Evolutionary conservation across 441 rosid species (phyloP).

Genomic region (Adansonia gregorii): DNA sequence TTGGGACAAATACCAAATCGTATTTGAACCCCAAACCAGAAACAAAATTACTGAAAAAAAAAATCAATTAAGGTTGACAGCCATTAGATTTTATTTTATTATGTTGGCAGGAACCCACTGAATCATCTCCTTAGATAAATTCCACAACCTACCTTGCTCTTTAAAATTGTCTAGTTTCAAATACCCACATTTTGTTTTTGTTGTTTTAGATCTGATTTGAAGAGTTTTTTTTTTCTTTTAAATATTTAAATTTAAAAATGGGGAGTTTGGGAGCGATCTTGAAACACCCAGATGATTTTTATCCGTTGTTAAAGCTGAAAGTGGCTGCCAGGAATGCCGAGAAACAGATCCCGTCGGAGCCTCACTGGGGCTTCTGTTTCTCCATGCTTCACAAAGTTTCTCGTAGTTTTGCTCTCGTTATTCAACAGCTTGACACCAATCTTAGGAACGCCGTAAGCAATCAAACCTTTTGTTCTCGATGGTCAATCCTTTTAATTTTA

Average conservation of each 20-base stretch:
- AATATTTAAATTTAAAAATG: slow-evolving; percentile 40
- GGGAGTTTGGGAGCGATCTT: slow-evolving; percentile 68
- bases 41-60: neutral
- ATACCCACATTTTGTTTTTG: neutral
- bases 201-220: slow-evolving; percentile 19
- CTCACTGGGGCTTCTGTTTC: slow-evolving; percentile 93
- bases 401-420: slow-evolving; percentile 82
- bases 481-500: neutral
- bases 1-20: neutral
- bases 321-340: slow-evolving; percentile 67
- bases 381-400: slow-evolving; percentile 91
- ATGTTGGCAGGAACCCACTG: neutral
- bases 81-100: too few species aligned
- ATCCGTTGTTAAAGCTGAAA: slow-evolving; percentile 82
- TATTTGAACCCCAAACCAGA: neutral
- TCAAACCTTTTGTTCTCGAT: neutral
- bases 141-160: neutral
- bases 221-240: neutral
- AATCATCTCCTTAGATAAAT: neutral
- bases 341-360: slow-evolving; percentile 90
- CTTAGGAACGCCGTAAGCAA: slow-evolving; percentile 84
- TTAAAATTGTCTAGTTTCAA: neutral
- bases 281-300: slow-evolving; percentile 83
- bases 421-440: slow-evolving; percentile 79
- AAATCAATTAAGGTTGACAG: too few species aligned